Evolutionary conservation across 2,329 filamentous ascomycete genomes (phyloP), one percentile per base, ranked within the genome.

Genomic region (Zalaria sp.): DNA sequence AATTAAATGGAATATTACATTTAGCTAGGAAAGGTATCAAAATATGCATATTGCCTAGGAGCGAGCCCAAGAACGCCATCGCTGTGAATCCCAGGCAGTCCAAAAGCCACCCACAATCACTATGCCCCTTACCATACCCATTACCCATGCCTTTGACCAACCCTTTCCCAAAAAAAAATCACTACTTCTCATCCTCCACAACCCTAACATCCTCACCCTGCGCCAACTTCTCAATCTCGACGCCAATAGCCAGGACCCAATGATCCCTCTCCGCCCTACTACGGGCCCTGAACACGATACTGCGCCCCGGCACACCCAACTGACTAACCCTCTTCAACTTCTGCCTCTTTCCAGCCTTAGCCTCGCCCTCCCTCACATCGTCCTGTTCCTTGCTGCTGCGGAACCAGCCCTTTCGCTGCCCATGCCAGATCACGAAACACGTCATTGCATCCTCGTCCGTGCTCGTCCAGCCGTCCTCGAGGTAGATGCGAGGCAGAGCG

Each of bases 341-440:
- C 60, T 57, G 51, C 45, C 56, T 4, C 59, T 62, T 38, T 61
- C 60, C 27, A 18, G 35, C 35, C 29, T 46, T 31, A 34, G 48
- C 40, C 39, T 41, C 25, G 27, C 35, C 39, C 27, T 39, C 43
- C 35, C 47, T 53, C 25, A 51, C 49, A 42, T 60, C 58, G 37
- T 58, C 57, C 3, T 52, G 49, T 4, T 43, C 50, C 5, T 57
- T 51, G 11, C 50, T 49, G 5, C 57, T 58, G 11, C 65, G 55
- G 53, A 80, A 79, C 51, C 72, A 69, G 5, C 66, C 68, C 51
- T 75, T 77, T 45, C 63, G 66, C 47, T 69, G 66, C 32, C 71
- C 71, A 48, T 77, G 71, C 77, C 77, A 81, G 35, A 81, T 63
- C n/a, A 79, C 76, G 52, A 81, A 81, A 2, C 72, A 77, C 0